These are phyloP conservation scores for Pseudocercospora crystallina DNA, from an alignment of 2,329 filamentous ascomycete species.

Conservation along the genomic window DNA sequence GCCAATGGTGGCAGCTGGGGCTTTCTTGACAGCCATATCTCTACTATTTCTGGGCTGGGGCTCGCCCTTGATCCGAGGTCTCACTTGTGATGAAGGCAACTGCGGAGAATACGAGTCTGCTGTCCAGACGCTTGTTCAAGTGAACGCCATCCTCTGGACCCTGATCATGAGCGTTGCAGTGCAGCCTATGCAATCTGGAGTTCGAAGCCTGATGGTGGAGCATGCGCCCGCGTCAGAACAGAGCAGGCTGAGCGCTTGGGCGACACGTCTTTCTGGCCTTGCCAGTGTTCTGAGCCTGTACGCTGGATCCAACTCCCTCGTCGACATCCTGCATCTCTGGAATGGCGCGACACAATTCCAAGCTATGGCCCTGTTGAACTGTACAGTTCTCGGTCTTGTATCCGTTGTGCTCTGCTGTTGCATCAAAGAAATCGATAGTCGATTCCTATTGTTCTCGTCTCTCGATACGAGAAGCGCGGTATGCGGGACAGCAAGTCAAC, in stretches of 20 bases:
- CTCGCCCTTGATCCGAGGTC: background rate
- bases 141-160: background rate
- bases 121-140: background rate
- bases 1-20: background rate
- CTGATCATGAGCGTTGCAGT: background rate
- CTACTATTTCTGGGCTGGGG: background rate
- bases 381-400: background rate
- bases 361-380: background rate
- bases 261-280: background rate
- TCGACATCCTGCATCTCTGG: background rate
- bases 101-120: background rate
- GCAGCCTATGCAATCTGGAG: background rate
- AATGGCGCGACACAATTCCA: background rate
- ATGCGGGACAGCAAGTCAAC: background rate
- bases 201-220: conserved; percentile 1
- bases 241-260: background rate
- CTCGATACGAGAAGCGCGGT: background rate
- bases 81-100: background rate
- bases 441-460: background rate
- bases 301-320: background rate
- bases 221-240: background rate
- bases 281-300: background rate
- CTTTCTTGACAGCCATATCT: background rate
- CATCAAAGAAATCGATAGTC: background rate
- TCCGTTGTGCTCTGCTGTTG: background rate